Evolutionary conservation across 1,139 yeast genomes (phyloP).

Genomic region (Waltiozyma sp.): DNA sequence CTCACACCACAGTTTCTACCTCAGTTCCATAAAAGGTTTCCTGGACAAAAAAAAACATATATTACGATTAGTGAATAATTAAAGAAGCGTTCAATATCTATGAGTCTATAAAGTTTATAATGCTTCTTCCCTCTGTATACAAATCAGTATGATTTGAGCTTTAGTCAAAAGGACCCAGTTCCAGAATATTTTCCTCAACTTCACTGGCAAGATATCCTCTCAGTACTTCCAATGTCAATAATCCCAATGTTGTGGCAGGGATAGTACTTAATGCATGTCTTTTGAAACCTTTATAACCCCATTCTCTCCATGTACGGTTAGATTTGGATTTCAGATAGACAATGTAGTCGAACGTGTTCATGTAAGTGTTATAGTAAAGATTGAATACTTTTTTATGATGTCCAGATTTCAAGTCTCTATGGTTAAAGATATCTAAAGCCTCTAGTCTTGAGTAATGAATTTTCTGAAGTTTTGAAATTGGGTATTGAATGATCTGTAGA

Average conservation of each 20-base stretch:
- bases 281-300: constrained; percentile 71
- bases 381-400: constrained; percentile 14
- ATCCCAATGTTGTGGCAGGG: constrained; percentile 82
- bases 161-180: not conserved
- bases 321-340: constrained; percentile 43
- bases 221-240: constrained; percentile 76
- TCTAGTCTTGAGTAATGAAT: constrained; percentile 72
- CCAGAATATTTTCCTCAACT: constrained; percentile 2
- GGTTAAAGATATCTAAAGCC: constrained; percentile 57
- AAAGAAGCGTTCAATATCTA: too few relatives aligned
- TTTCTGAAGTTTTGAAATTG: constrained; percentile 69
- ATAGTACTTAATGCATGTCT: constrained; percentile 64
- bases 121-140: not conserved
- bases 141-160: not conserved
- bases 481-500: constrained; percentile 71
- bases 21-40: too few relatives aligned
- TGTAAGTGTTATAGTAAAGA: constrained; percentile 52
- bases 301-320: constrained; percentile 44
- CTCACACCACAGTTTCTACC: too few relatives aligned
- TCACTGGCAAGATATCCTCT: constrained; percentile 32
- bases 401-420: constrained; percentile 16
- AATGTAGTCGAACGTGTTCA: constrained; percentile 58
- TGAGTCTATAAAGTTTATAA: too few relatives aligned
- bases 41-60: too few relatives aligned
- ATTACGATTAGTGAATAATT: too few relatives aligned